These are phyloP conservation scores for Chamaecrista fasciculata DNA, from an alignment of 306 rosid species.

Conservation along the genomic window DNA sequence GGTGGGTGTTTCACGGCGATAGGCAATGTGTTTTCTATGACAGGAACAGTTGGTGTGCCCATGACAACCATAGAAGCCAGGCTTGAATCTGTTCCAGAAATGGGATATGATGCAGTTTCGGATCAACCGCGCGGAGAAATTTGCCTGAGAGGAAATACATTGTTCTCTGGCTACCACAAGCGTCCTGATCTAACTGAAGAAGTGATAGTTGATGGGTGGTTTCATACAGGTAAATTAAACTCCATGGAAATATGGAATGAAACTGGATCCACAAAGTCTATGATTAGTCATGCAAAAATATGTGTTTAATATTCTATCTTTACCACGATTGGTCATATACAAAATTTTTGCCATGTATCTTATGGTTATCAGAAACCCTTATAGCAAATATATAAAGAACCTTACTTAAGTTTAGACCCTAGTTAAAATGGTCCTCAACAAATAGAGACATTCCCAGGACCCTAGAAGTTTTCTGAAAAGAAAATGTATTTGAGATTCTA, in stretches of 20 bases:
- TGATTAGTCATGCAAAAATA: not conserved
- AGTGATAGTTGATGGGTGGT: constrained; percentile 88
- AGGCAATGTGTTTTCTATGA: constrained; percentile 68
- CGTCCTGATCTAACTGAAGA: constrained; percentile 76
- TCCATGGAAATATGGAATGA: not conserved
- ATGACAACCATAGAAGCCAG: constrained; percentile 83
- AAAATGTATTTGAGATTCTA: not conserved
- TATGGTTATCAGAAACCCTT: no score
- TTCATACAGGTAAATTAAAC: constrained; percentile 91
- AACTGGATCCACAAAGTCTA: not conserved
- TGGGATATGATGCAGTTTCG: constrained; percentile 80
- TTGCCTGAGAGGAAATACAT: constrained; percentile 77
- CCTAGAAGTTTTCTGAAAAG: not conserved
- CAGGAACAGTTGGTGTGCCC: constrained; percentile 93
- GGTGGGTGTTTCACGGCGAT: constrained; percentile 78
- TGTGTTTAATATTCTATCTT: no score
- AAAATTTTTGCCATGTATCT: no score
- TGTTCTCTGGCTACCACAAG: constrained; percentile 91
- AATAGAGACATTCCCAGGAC: not conserved
- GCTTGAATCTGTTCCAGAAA: constrained; percentile 70
- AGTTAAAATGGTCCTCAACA: not conserved
- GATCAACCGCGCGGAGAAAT: constrained; percentile 81
- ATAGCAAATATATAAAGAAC: no score
- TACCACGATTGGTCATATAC: no score
- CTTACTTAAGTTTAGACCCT: no score